A percentile compares a stretch with the other conserved stretches of the same genome.
Conservation (phyloP, 2,329 filamentous ascomycete genomes). For the Leptographium galeiforme region DNA sequence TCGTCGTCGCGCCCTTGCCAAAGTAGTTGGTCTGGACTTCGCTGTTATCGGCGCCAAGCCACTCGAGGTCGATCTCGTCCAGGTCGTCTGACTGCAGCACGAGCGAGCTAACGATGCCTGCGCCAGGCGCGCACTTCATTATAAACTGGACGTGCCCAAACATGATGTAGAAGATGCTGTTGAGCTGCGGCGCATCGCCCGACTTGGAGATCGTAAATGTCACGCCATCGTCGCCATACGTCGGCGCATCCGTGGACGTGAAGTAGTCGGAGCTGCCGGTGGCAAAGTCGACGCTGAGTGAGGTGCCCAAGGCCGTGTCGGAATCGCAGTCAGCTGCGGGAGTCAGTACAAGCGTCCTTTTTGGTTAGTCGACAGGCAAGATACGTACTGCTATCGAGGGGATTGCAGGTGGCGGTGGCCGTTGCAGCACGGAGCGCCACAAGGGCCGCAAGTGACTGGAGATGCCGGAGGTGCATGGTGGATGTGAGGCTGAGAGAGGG, state of each 20-base stretch:
- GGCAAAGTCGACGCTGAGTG: slow-evolving; percentile 75
- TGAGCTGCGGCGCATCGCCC: slow-evolving; percentile 76
- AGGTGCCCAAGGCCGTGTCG: slow-evolving; percentile 68
- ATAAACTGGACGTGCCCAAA: slow-evolving; percentile 82
- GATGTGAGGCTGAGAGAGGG: neutral
- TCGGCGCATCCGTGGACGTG: slow-evolving; percentile 50
- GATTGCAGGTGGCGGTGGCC: slow-evolving; percentile 1
- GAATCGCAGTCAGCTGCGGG: slow-evolving; percentile 48
- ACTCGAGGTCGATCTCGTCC: slow-evolving; percentile 97
- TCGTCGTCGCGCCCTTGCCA: slow-evolving; percentile 72
- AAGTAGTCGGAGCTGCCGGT: slow-evolving; percentile 69
- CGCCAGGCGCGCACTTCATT: slow-evolving; percentile 75
- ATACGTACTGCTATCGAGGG: neutral
- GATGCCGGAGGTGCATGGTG: no score
- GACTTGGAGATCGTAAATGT: slow-evolving; percentile 65
- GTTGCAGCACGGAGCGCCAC: slow-evolving; percentile 1
- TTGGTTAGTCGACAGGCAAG: no score
- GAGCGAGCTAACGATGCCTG: slow-evolving; percentile 83
- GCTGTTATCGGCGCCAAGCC: slow-evolving; percentile 63
- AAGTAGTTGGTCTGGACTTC: slow-evolving; percentile 98
- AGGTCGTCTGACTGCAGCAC: slow-evolving; percentile 83
- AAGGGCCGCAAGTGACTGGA: neutral
- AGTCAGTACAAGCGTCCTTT: no score
- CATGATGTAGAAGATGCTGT: slow-evolving; percentile 97
- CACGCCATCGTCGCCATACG: slow-evolving; percentile 64